Evolutionary conservation across 345 rosid species (phyloP).

Genomic region (Citrus australasica): DNA sequence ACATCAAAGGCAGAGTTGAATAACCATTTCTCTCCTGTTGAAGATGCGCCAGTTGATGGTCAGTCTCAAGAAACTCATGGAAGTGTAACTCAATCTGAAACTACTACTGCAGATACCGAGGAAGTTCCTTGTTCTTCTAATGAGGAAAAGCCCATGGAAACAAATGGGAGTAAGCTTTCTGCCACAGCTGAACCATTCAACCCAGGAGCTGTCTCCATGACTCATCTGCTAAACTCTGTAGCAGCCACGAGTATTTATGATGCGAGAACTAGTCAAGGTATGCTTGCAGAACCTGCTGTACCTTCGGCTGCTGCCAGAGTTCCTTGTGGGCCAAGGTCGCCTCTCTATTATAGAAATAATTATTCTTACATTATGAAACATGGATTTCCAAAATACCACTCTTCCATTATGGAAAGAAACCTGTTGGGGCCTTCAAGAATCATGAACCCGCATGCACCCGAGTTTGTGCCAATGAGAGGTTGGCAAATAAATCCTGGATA

Average conservation of each 20-base stretch:
- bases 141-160: constrained; percentile 37
- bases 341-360: constrained; percentile 36
- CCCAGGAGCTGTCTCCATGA: constrained; percentile 35
- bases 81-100: too few relatives aligned
- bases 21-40: not conserved
- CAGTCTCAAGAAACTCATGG: too few relatives aligned
- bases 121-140: constrained; percentile 6
- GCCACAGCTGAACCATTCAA: constrained; percentile 68
- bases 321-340: constrained; percentile 58
- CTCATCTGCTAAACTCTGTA: constrained; percentile 25
- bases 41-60: too few relatives aligned
- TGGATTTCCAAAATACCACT: constrained; percentile 30
- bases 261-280: constrained; percentile 36
- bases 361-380: constrained; percentile 33
- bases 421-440: constrained; percentile 29
- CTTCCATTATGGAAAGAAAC: constrained; percentile 20
- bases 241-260: constrained; percentile 41
- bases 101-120: too few relatives aligned
- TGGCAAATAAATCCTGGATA: constrained; percentile 32
- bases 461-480: constrained; percentile 50
- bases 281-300: constrained; percentile 40
- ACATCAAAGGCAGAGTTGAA: constrained; percentile 27
- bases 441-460: constrained; percentile 68
- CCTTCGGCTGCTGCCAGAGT: constrained; percentile 47
- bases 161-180: constrained; percentile 59